Base-by-base conservation (phyloP, 2,329 filamentous ascomycete species). In the Penicillium sp. region DNA sequence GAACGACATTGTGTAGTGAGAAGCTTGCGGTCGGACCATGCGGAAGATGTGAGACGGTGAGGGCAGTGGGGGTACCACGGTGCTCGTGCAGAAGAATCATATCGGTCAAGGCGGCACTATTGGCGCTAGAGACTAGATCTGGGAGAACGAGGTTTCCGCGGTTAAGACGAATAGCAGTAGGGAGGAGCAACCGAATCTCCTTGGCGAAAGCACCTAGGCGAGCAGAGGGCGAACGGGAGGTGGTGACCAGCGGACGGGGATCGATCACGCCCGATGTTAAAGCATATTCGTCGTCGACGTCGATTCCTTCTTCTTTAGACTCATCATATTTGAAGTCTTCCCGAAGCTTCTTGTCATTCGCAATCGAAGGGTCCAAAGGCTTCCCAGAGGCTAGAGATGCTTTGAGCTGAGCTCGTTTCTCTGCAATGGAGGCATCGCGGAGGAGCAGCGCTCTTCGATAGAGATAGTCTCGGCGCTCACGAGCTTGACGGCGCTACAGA, bases 291-390 rank as follows among this genome's bases (percentile, higher is more conserved):
- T 96, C 91, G 34, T 94, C 83, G 30, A 97, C 81, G 23, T 91
- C 90, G 89, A 84, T 13, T 83, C 80, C 60, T 95, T 95, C 64
- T 96, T 64, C 56, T 32, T 60, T 57, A 3, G 87, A 87, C 67
- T 96, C 91, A 62, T 98, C 93, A 64, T 91, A 98, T 61, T 90
- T 89, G 70, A 86, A 96, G 63, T 97, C 88, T 60, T 87, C 83
- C 29, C 90, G 80, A 39, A 98, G 71, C 19, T 78, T 64, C 66
- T 87, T 88, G 69, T 98, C 91, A 59, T 94, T 86, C 39, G 90
- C 88, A 51, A 97, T 86, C 23, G 78, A 75, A 16, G 86, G 80
- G 53, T 91, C 86, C 33, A 95, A 71, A 7, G 88, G 86, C 62
- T 93, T 94, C 50, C 93, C 93, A 7, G 86, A 87, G 15, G 93